Evolutionary conservation across 257 asterid species (phyloP).

Genomic region (Przewalskia tangutica): DNA sequence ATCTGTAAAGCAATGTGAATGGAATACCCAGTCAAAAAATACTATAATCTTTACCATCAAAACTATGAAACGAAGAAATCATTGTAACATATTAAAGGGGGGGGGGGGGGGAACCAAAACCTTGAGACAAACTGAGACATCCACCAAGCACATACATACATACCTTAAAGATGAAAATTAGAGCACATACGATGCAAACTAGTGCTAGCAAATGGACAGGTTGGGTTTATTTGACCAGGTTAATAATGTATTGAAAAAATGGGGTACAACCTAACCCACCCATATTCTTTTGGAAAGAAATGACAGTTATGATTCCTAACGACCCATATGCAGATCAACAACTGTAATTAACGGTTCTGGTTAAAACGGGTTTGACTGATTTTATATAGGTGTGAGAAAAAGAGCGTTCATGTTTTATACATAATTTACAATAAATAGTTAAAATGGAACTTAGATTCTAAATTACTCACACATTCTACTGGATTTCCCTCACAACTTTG

Average conservation of each 20-base stretch:
- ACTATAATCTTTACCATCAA: neutral
- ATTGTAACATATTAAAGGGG: neutral
- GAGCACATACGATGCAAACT: neutral
- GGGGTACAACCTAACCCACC: neutral
- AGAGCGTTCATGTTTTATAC: neutral
- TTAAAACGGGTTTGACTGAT: neutral
- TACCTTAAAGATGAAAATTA: neutral
- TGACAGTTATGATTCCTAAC: too few species aligned
- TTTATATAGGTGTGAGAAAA: neutral
- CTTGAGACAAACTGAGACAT: neutral
- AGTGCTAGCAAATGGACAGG: neutral
- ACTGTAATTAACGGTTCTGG: neutral
- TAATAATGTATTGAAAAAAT: neutral
- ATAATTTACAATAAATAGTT: neutral
- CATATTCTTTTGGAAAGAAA: too few species aligned
- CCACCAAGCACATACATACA: neutral
- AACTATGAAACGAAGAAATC: neutral
- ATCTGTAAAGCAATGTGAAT: constrained; percentile 19
- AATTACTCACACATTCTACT: neutral
- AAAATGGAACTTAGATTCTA: neutral
- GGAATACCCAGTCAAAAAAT: constrained; percentile 1
- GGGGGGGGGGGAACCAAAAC: neutral
- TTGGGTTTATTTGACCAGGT: neutral
- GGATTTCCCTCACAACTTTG: neutral
- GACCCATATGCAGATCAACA: neutral